These are phyloP conservation scores for Pyrenochaeta sp. DNA, from an alignment of 2,329 filamentous ascomycete genomes.

Conservation along the genomic window DNA sequence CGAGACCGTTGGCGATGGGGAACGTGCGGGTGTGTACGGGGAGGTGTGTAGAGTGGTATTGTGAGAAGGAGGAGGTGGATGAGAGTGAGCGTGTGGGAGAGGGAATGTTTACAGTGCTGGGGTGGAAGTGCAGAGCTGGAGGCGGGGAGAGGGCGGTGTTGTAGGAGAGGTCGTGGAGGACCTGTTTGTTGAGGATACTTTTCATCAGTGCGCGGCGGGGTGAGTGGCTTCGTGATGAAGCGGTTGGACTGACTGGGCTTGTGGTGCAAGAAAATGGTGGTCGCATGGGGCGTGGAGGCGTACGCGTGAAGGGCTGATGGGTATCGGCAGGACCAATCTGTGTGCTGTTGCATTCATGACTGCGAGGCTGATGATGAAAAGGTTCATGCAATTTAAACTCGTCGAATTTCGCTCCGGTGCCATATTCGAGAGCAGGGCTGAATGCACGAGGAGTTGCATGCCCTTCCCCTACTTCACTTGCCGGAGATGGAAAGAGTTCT, in stretches of 20 bases:
- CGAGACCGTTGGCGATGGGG: constrained; percentile 39
- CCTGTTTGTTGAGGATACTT: constrained; percentile 26
- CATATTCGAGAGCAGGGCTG: constrained; percentile 20
- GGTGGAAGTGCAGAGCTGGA: constrained; percentile 1
- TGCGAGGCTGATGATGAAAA: constrained; percentile 18
- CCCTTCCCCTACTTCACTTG: constrained; percentile 21
- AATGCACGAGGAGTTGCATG: constrained; percentile 12
- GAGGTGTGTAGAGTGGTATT: too few relatives aligned
- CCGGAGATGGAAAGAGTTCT: constrained; percentile 36
- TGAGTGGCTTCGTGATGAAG: constrained; percentile 23
- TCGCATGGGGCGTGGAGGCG: constrained; percentile 2
- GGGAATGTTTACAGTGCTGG: constrained; percentile 6
- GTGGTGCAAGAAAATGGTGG: background rate
- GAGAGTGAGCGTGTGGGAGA: background rate
- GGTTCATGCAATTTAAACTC: constrained; percentile 31
- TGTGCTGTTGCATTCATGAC: constrained; percentile 17
- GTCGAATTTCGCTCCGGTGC: constrained; percentile 33
- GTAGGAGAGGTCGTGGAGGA: constrained; percentile 14
- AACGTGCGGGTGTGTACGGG: too few relatives aligned
- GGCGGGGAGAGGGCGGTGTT: constrained; percentile 2
- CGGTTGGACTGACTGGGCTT: constrained; percentile 20
- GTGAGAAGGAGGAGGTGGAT: constrained; percentile 1
- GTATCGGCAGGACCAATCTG: constrained; percentile 23
- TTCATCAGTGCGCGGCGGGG: constrained; percentile 39
- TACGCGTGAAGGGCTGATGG: too few relatives aligned